Conservation (phyloP, 208 protist species). For the Trypanosoma rangeli region DNA sequence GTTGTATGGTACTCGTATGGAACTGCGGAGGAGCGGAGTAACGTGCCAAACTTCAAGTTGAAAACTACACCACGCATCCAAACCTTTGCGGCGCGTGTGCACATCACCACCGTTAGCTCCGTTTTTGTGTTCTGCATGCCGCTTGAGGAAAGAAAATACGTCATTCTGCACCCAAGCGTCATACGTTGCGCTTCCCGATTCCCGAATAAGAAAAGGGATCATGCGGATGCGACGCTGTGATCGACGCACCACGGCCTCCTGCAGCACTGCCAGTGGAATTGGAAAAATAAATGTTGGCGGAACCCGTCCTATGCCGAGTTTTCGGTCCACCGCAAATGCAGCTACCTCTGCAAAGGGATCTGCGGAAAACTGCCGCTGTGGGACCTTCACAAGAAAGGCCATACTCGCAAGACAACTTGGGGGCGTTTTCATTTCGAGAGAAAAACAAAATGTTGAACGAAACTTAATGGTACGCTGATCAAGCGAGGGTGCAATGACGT, state of each 20-base stretch:
- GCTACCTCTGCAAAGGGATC: slow-evolving; percentile 33
- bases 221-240: slow-evolving; percentile 1
- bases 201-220: neutral
- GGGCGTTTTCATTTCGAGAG: neutral
- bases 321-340: slow-evolving; percentile 28
- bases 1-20: slow-evolving; percentile 23
- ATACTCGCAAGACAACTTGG: slow-evolving; percentile 1
- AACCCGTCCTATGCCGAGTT: slow-evolving; percentile 28
- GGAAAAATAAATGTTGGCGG: slow-evolving; percentile 29
- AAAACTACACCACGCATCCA: slow-evolving; percentile 27
- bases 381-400: slow-evolving; percentile 33
- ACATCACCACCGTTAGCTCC: slow-evolving; percentile 5
- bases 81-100: slow-evolving; percentile 4
- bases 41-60: slow-evolving; percentile 29
- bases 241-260: neutral
- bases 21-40: slow-evolving; percentile 19
- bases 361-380: slow-evolving; percentile 24
- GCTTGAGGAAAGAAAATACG: slow-evolving; percentile 22
- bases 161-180: slow-evolving; percentile 24
- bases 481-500: slow-evolving; percentile 13
- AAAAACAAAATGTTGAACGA: slow-evolving; percentile 2
- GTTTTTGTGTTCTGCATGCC: neutral
- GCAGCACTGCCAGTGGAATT: slow-evolving; percentile 10
- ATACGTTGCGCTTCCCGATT: neutral
- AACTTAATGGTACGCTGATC: slow-evolving; percentile 42